A percentile compares a stretch with the other conserved stretches of the same genome.
Conservation (phyloP, 2,329 filamentous ascomycete genomes). For the Thielaviopsis musarum region DNA sequence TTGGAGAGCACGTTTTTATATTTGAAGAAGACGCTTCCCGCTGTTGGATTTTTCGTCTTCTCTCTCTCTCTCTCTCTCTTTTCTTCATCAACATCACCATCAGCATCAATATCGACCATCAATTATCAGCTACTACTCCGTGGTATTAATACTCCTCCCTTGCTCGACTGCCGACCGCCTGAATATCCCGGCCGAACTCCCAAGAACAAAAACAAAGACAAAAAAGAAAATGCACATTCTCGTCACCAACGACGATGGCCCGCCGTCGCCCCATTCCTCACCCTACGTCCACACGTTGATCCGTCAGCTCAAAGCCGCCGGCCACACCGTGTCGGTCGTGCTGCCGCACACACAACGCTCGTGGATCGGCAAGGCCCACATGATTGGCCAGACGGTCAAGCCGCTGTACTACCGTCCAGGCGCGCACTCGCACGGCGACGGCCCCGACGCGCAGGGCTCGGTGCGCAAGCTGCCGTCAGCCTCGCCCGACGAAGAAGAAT, state of each 20-base stretch:
- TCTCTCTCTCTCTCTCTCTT: slow-evolving; percentile 3
- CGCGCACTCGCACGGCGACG: slow-evolving; percentile 23
- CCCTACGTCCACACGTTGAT: slow-evolving; percentile 67
- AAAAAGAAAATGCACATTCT: slow-evolving; percentile 39
- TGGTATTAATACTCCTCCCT: background rate
- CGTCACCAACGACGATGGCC: slow-evolving; percentile 66
- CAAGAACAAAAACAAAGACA: too few relatives aligned
- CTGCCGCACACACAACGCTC: slow-evolving; percentile 83
- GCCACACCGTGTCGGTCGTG: slow-evolving; percentile 80
- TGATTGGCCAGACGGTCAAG: slow-evolving; percentile 75
- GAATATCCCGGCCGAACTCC: too few relatives aligned
- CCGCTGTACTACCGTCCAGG: slow-evolving; percentile 64
- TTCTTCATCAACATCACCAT: background rate
- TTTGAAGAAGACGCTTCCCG: too few relatives aligned
- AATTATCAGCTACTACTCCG: background rate
- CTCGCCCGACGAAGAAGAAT: slow-evolving; percentile 48
- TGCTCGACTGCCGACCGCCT: background rate
- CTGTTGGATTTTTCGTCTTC: background rate
- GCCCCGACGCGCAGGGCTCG: slow-evolving; percentile 38
- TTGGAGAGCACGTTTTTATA: too few relatives aligned
- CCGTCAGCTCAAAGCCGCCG: slow-evolving; percentile 50
- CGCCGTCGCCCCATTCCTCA: slow-evolving; percentile 59
- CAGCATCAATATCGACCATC: background rate
- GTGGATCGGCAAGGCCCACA: slow-evolving; percentile 97
- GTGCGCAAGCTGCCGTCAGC: slow-evolving; percentile 42